Base-by-base conservation (phyloP, 108 stramenopile genomes). In the Skeletonema potamos region DNA sequence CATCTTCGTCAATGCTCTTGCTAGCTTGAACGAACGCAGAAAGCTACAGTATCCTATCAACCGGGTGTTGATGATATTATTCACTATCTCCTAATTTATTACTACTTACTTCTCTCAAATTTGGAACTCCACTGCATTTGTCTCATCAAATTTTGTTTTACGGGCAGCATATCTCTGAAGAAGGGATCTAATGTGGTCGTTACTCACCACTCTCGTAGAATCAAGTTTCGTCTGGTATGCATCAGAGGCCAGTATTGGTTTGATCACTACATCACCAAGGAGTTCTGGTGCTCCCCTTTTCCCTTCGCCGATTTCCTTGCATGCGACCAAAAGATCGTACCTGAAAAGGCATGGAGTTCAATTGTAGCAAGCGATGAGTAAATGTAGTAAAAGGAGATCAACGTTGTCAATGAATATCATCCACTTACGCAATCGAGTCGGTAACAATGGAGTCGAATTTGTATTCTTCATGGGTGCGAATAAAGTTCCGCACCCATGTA, bases 401-500 rank as follows among this genome's bases (percentile, higher is more conserved):
- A n/a, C 0, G 18, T 3, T 2, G 18, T 27, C 12, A 62, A 2
- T 28, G 12, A 10, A 22, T 11, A 36, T 20, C 17, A 65, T 20
- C 43, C 18, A 64, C 65, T 60, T 18, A 78, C 79, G 97, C 98
- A 62, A 99, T 96, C 34, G 84, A 78, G 37, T 97, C 94, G 9
- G 92, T 66, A n/a, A 99, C 84, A 32, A 96, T 78, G 10, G 95
- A 96, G 72, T 99, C 99, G 12, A 83, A 69, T 70, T 94, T 86
- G 90, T 99, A 99, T n/a, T 82, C 92, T 20, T 96, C 90, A 73
- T 99, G 99, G 43, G 55, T 76, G 36, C 86, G 77, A 17, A 99
- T 88, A 64, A 96, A 99, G 34, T 92, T 82, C 51, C 99, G 82
- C 22, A 98, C 91, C 97, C 97, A 99, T 4, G 96, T 88, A 3